These are phyloP conservation scores for Fusarium floridanum DNA, from an alignment of 2,329 filamentous ascomycete species.

Conservation along the genomic window DNA sequence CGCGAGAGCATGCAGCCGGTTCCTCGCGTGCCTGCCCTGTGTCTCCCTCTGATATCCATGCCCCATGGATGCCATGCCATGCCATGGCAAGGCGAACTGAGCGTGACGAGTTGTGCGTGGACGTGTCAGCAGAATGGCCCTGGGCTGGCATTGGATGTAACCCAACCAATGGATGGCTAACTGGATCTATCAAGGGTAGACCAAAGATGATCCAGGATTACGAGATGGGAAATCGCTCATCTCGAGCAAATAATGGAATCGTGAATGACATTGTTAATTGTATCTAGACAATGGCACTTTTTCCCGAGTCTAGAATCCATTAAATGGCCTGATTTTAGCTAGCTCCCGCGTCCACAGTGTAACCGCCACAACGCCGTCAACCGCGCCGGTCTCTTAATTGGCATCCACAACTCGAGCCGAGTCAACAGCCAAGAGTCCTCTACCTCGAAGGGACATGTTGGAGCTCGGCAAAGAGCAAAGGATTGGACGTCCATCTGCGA, in stretches of 20 bases:
- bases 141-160: not conserved
- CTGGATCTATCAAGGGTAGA: not conserved
- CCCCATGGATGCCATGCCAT: not conserved
- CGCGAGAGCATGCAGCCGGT: constrained; percentile 14
- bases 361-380: constrained; percentile 14
- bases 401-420: not conserved
- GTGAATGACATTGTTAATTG: constrained; percentile 1
- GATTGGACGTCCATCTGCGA: not conserved
- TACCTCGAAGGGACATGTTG: not conserved
- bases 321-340: constrained; percentile 29
- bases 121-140: not conserved
- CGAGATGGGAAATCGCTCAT: constrained; percentile 10
- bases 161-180: not conserved
- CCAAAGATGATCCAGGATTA: not conserved
- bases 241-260: not conserved
- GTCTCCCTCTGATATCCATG: constrained; percentile 1
- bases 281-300: not conserved
- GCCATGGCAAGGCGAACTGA: not conserved
- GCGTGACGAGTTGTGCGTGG: not conserved
- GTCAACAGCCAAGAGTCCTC: not conserved
- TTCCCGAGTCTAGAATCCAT: constrained; percentile 26
- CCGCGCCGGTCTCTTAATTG: not conserved
- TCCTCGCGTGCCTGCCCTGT: constrained; percentile 16
- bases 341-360: constrained; percentile 21
- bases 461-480: not conserved